Percentiles rank a stretch among this genome's conserved stretches.
These are phyloP conservation scores for Microascus cirrosus DNA, from an alignment of 2,329 filamentous ascomycete species.

Conservation along the genomic window DNA sequence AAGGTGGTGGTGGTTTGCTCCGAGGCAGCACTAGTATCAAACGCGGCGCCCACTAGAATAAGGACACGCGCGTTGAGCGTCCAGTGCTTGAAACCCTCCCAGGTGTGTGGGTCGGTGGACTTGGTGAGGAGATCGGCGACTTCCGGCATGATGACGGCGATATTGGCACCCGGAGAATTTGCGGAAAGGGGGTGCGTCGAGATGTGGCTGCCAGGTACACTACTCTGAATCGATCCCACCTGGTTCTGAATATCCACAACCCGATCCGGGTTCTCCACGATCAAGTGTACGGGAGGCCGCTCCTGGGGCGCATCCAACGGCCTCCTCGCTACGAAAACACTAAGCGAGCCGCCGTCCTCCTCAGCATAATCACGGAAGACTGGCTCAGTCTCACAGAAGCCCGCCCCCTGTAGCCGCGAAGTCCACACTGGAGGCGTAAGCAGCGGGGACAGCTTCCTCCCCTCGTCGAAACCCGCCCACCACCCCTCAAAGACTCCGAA, in stretches of 20 bases:
- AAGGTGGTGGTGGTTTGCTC: neutral
- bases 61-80: neutral
- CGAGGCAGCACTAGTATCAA: neutral
- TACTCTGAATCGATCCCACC: neutral
- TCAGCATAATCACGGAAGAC: neutral
- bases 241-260: neutral
- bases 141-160: neutral
- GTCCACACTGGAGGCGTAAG: neutral
- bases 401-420: neutral
- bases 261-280: neutral
- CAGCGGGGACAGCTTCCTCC: neutral
- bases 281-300: neutral
- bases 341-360: neutral
- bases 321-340: neutral
- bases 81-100: neutral
- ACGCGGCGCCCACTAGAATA: neutral
- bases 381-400: neutral
- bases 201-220: neutral
- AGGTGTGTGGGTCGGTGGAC: neutral
- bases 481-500: conserved; percentile 3
- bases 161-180: neutral
- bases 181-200: neutral
- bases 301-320: too few relatives aligned
- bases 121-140: neutral
- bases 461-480: neutral